Base-by-base conservation (phyloP, 1,284 basidiomycete species). In the Ceratobasidium sp. region DNA sequence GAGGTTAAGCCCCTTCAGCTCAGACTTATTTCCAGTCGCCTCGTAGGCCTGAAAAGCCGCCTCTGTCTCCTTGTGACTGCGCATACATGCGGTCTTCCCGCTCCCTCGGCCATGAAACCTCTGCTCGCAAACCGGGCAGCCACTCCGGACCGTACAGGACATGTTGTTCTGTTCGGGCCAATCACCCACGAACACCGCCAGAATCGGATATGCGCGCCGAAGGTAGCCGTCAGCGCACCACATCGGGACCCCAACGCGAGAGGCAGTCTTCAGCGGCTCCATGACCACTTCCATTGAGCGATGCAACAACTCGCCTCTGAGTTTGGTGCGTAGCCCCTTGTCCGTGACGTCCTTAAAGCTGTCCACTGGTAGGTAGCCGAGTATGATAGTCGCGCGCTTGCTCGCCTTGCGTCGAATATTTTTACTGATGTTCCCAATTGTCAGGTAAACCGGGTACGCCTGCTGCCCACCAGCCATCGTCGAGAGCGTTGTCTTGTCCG, bases 121-220 rank as follows among this genome's bases (percentile, higher is more conserved):
- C 16, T 50, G 59, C 46, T 18, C 26, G 46, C 72, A 73, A 10
- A 58, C 32, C 1, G 43, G 72, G 61, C 74, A 74, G 23, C 46
- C 32, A 18, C 52, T 64, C n/a, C 50, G 36, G 9, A 45, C 28
- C 26, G 58, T 64, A 53, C 76, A 75, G 10, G 73, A 53, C 10
- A 76, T 36, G 16, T 76, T 41, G 28, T 71, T 74, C 46, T 77
- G 73, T 41, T 78, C 76, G 9, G 76, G 76, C 48, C 73, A 75
- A 36, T 78, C 76, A 2, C 76, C 76, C 14, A 77, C 57, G 34
- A 74, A 78, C 0, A 72, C 73, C 2, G 73, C 75, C 8, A 78
- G 69, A 30, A 76, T 72, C 5, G 76, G 76, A 65, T 57, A 71
- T 21, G 72, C 72, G 0, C 23, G 16, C 28, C 75, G 61, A 0